Evolutionary conservation across 495 filamentous ascomycete genomes (phyloP).

Genomic region (Xylaria curta): DNA sequence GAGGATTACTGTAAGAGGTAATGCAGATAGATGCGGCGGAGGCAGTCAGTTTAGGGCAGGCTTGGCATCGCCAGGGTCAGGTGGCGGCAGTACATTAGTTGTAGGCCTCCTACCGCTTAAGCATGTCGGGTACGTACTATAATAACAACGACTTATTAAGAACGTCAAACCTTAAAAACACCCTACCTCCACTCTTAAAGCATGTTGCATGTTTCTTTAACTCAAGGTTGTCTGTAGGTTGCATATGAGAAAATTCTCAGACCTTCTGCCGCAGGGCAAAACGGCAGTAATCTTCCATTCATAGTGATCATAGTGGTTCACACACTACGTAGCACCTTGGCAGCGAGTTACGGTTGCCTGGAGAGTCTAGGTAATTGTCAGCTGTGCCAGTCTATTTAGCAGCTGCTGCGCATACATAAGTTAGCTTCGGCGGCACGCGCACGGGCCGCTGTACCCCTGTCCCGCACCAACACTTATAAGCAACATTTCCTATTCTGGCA

Average conservation of each 20-base stretch:
- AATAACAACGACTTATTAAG: background rate
- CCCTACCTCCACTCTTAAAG: background rate
- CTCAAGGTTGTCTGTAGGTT: too few species aligned
- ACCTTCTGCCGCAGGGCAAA: background rate
- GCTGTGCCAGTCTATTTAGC: background rate
- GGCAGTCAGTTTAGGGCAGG: background rate
- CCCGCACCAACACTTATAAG: background rate
- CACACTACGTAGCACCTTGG: too few species aligned
- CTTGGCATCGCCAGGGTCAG: constrained; percentile 3
- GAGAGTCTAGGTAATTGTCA: background rate
- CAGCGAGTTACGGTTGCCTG: background rate
- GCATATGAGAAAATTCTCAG: too few species aligned
- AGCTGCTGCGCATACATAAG: background rate
- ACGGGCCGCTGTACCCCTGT: background rate
- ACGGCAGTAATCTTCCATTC: background rate
- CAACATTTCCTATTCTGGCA: constrained; percentile 1
- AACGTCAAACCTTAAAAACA: background rate
- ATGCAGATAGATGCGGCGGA: background rate
- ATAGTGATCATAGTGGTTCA: too few species aligned
- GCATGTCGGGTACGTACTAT: too few species aligned
- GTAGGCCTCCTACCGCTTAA: background rate
- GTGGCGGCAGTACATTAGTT: background rate
- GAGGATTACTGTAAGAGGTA: background rate
- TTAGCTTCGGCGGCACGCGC: background rate
- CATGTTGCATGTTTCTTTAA: background rate